Base-by-base conservation (phyloP, 2,329 filamentous ascomycete genomes). In the Lizonia empirigonia region DNA sequence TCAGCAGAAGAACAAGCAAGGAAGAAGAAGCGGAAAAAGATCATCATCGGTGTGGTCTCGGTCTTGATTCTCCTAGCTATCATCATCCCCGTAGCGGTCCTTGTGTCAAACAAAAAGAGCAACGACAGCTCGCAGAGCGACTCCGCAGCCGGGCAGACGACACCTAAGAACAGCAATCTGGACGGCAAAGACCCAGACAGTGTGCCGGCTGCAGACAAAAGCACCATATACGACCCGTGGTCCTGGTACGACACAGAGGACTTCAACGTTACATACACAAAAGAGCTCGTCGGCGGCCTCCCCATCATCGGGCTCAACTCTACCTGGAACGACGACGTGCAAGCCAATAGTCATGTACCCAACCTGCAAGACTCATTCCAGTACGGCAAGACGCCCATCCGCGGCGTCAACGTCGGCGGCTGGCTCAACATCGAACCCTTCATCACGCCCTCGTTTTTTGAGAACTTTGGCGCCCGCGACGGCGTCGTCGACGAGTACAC, bases 341-440 rank as follows among this genome's bases (percentile, higher is more conserved):
- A 80, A 58, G 86, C 92, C 10, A 97, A 97, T 70, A 79, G 84
- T 15, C 85, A 91, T 24, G 91, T 95, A 0, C 89, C 91, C 0
- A 79, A 90, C 1, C 79, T 99, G 6, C 82, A 90, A 60, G 80
- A 92, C 54, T 65, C 80, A 1, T 97, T 93, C 82, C 85, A 87
- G 2, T 99, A 97, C 64, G 83, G 85, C 2, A 85, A 83, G 18
- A 85, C 81, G 46, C 91, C 92, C 2, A 91, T 95, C 19, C 85
- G 93, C 6, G 94, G 94, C 1, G 90, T 97, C 27, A 97, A 96
- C 64, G 71, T 97, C 1, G 94, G 94, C 41, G 94, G 94, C 10
- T 99, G 94, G 94, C 82, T 99, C 1, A 89, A 88, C 2, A 77
- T 99, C 10, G 94, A 99, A 67, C 94, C 94, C 0, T 97, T 96